Evolutionary conservation across 768 basidiomycete genomes (phyloP), one percentile per base, ranked within the genome.

Genomic region (Rhodosporidiobolus odoratus): DNA sequence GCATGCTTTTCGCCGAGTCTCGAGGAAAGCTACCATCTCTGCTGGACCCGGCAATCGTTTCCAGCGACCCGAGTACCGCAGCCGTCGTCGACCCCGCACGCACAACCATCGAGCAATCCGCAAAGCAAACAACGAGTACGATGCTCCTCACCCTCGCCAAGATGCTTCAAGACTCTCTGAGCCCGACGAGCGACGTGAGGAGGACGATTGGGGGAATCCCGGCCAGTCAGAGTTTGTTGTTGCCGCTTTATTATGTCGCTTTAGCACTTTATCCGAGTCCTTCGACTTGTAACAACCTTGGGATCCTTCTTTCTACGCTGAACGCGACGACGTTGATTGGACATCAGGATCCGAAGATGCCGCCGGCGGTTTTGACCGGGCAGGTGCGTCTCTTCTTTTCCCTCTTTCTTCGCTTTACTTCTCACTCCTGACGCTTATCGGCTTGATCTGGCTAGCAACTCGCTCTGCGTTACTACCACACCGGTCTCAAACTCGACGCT

Each of bases 261-360:
- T 77, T 84, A 2, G 80, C 83, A 2, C 78, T 84, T 43, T 79
- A 79, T 68, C 83, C 83, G 8, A 80, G 81, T 19, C 80, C 84
- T 3, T 82, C 82, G 37, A 82, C 82, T 32, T 81, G 82, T 77
- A 85, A 85, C 72, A 84, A 85, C 65, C 81, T 84, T 38, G 84
- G 84, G 25, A 83, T 85, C 65, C 75, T 85, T 35, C 73, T 85
- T 15, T 82, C 83, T 25, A 77, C 80, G 6, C 74, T 83, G 52
- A 72, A 68, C 52, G 65, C 76, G 17, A 77, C 77, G 30, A 58
- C 74, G 17, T 52, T 74, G 3, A 69, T 76, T 10, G 72, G 77
- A 17, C 54, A 21, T 37, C 27, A n/a, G 5, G 71, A 72, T n/a
- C 62, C 61, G 32, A 10, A 32, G 7, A 54, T 59, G 43, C 73